phyloP scores from a whole-genome alignment of 2,329 filamentous ascomycete genomes.

The Chlorencoelia australis region DNA sequence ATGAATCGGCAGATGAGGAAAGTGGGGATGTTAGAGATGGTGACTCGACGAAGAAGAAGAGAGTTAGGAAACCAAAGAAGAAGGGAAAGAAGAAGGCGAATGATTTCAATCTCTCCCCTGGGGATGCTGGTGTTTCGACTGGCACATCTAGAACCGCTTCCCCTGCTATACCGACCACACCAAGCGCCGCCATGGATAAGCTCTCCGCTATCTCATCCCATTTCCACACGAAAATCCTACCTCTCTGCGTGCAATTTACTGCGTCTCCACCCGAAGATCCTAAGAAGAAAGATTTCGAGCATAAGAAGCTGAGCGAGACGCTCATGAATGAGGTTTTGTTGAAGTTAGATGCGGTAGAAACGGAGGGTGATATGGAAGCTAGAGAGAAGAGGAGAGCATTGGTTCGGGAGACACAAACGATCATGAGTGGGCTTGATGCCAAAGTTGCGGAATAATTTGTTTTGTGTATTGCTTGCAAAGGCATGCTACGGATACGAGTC shows the following conservation, averaged over 20 bases:
- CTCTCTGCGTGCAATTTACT: constrained; percentile 52
- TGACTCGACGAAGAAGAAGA: constrained; percentile 17
- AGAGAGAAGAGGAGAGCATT: constrained; percentile 59
- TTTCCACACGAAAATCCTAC: constrained; percentile 55
- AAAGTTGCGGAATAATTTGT: too few relatives aligned
- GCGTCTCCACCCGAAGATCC: constrained; percentile 51
- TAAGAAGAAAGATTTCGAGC: constrained; percentile 62
- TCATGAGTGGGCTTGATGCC: constrained; percentile 54
- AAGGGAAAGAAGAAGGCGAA: constrained; percentile 27
- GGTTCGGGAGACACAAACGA: constrained; percentile 59
- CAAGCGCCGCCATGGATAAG: constrained; percentile 45
- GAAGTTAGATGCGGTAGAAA: constrained; percentile 69
- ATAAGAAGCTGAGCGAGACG: constrained; percentile 65
- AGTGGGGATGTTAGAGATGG: constrained; percentile 30
- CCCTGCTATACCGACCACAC: constrained; percentile 24
- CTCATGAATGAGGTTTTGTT: constrained; percentile 66
- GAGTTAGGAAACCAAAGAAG: constrained; percentile 31
- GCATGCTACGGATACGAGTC: too few relatives aligned
- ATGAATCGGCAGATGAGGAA: constrained; percentile 35
- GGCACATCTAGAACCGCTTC: constrained; percentile 22
- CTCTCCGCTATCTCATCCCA: constrained; percentile 55
- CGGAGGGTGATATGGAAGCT: constrained; percentile 56
- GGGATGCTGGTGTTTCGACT: constrained; percentile 28
- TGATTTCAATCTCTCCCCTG: constrained; percentile 20
- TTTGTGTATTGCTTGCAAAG: too few relatives aligned